A percentile compares a stretch with the other conserved stretches of the same genome.
Conservation (phyloP, 306 rosid species). For the Vigna unguiculata region DNA sequence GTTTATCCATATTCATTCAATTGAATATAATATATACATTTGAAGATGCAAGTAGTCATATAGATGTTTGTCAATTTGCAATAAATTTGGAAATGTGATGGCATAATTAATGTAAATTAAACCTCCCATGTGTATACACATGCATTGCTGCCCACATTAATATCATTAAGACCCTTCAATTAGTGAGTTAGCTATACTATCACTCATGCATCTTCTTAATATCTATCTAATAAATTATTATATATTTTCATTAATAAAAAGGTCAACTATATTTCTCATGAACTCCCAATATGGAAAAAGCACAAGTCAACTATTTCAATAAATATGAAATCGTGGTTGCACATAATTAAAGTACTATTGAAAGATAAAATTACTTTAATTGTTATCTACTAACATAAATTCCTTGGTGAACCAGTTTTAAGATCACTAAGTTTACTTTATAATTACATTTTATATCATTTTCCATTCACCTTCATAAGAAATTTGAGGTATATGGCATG, state of each 20-base stretch:
- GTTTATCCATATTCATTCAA: not conserved
- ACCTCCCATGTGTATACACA: slow-evolving; percentile 24
- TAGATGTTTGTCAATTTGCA: not conserved
- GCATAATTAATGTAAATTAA: slow-evolving; percentile 6
- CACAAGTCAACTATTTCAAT: not conserved
- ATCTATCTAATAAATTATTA: not conserved
- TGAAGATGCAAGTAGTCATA: not conserved
- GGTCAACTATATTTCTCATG: not conserved
- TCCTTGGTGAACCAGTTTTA: not conserved
- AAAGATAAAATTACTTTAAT: not conserved
- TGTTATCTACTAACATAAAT: no score
- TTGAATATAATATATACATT: not conserved
- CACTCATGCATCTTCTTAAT: not conserved
- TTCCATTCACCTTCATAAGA: not conserved
- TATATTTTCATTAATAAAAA: not conserved
- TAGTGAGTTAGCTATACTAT: not conserved
- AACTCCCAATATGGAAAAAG: not conserved
- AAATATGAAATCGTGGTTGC: not conserved
- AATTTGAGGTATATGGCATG: no score
- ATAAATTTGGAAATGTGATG: not conserved
- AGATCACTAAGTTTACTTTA: not conserved
- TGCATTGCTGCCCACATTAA: not conserved
- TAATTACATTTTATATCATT: not conserved
- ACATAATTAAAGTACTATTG: no score
- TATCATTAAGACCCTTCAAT: not conserved